Base-by-base conservation (phyloP, 352 stramenopile genomes). In the Salisapilia sapeloensis region DNA sequence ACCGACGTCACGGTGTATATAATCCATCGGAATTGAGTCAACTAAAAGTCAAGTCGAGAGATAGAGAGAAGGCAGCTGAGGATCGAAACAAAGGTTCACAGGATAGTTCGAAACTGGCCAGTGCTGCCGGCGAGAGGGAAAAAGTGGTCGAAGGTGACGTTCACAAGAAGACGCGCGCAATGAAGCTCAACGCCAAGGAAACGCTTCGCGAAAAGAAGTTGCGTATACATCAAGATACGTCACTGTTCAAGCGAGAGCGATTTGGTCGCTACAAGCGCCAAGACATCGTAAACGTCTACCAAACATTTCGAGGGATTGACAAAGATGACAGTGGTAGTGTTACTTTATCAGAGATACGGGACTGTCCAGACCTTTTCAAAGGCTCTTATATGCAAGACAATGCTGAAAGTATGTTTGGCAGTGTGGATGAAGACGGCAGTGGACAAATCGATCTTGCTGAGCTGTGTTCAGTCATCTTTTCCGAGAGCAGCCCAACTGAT, bases 401-500 rank as follows among this genome's bases (percentile, higher is more conserved):
- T 19, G 44, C 82, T 2, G 58, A 60, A 30, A 70, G 71, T 18
- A 78, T 87, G 31, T 87, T 87, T 46, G 69, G 51, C 36, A 76
- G 62, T 24, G 63, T 87, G 33, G 71, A 87, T 44, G 46, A 57
- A 24, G 67, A 87, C 40, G 54, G 78, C 12, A 87, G 70, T 40
- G 71, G 71, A 13, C 55, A 70, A 15, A 76, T 87, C 27, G 71
- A 87, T 24, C 46, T 87, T 15, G 42, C 50, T 1, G 71, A 87
- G 33, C 57, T 82, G 4, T 66, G 50, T 12, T 19, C 38, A 1
- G 71, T 66, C 8, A 51, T 87, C 13, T 84, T 87, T 25, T 50
- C 51, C 22, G 62, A 71, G 5, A 58, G 58, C 0, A 14, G 54
- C 2, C 25, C 44, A 12, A 40, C 52, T 1, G 50, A 69, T 6